Base-by-base conservation (phyloP, 495 filamentous ascomycete species). In the Penicillium riverlandense region DNA sequence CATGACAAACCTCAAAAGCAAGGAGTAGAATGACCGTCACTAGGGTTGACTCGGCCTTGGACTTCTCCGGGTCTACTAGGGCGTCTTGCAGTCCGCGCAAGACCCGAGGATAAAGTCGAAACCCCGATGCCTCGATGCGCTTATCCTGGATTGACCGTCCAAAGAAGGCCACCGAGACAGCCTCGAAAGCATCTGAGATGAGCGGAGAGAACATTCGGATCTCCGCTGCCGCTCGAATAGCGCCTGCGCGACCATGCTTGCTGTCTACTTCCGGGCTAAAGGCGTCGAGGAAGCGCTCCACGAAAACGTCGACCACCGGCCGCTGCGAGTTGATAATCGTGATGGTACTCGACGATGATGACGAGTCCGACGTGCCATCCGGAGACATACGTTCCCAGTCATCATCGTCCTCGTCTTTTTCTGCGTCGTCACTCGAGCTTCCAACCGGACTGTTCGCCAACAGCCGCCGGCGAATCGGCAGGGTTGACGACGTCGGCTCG, bases 171-270 rank as follows among this genome's bases (percentile, higher is more conserved):
- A 69, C 54, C 7, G 67, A 65, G 0, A 72, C 69, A 6, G 67
- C 60, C 38, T 69, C 61, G 38, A 67, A 72, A 0, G 69, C 67
- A 40, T 67, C 64, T 1, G 53, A 53, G 8, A 72, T 61, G 7
- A 72, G 54, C 1, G 69, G 69, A 0, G 65, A 69, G 22, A 69
- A 70, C 66, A 70, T 70, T 38, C 69, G 65, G 39, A 70, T 69
- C 14, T 52, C 57, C 0, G 69, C 69, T 6, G 67, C 69, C 11
- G 64, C 62, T 16, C 69, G 61, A 12, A 70, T 41, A 7, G 69
- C 69, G 29, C 67, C 69, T 7, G 69, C 67, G 15, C 60, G 59
- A 7, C 69, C 69, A 8, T 62, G 57, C 29, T 67, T 69, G 7
- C 49, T 40, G 22, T 69, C 62, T 7, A 70, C 67, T 33, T 69